Base-by-base conservation (phyloP, 2,329 filamentous ascomycete genomes). In the Daldinia eschscholtzii region DNA sequence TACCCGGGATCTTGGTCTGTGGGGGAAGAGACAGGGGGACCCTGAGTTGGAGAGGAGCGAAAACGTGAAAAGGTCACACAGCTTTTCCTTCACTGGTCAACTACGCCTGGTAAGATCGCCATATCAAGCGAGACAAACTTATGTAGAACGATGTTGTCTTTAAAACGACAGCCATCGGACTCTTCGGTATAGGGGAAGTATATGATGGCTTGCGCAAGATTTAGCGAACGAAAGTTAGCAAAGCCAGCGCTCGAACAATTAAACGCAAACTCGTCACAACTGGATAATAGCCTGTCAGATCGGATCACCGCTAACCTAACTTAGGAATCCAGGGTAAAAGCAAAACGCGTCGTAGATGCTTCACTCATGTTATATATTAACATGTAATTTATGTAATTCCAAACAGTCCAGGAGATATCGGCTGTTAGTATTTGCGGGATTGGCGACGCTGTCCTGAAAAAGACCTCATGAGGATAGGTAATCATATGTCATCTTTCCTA, bases 231-330 rank as follows among this genome's bases (percentile, higher is more conserved):
- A 12, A 57, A 30, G 50, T 60, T 33, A 66, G 65, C 58, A 61
- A 56, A 30, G 33, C 46, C 41, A 66, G 57, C n/a, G 37, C 56
- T 60, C 64, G 64, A 70, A 67, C 59, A 46, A 64, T 65, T 26
- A 65, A 59, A 61, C 64, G 58, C 61, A 46, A 71, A 58, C n/a
- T 59, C 55, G 61, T 65, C 50, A 59, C 67, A 64, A 67, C 50
- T 57, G 61, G 64, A 72, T 70, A 68, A 70, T 68, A 70, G 67
- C 70, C 70, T 71, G 61, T 67, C 67, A 57, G 56, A 65, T 57
- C 44, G 64, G 61, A 67, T 35, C 46, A 61, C 61, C 53, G 46
- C 63, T 68, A 71, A 64, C 60, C 57, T 65, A 50, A 60, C 56
- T 62, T 65, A 48, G 69, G 57, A 61, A 61, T 61, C 41, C 64